These are phyloP conservation scores for Venturiaceae sp. DNA, from an alignment of 2,329 filamentous ascomycete species.

Conservation along the genomic window DNA sequence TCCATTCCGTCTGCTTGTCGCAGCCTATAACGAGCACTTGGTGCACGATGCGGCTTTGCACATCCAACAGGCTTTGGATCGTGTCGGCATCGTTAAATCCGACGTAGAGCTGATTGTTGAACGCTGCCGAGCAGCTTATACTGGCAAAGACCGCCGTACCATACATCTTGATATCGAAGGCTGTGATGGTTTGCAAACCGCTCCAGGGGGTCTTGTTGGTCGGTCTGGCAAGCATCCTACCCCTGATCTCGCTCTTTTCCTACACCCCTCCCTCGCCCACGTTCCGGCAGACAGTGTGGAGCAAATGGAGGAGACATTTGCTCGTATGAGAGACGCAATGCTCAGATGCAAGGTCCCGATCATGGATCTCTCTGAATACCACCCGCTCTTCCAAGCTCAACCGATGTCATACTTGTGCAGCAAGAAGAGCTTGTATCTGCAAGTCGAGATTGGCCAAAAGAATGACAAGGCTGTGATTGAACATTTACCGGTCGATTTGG, in stretches of 20 bases:
- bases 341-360: slow-evolving; percentile 2
- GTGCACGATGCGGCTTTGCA: background rate
- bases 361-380: slow-evolving; percentile 5
- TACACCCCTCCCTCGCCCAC: slow-evolving; percentile 5
- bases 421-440: slow-evolving; percentile 2
- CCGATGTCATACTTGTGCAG: slow-evolving; percentile 1
- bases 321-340: background rate
- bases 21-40: background rate
- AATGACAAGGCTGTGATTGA: background rate
- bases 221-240: background rate
- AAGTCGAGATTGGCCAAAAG: background rate
- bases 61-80: background rate
- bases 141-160: background rate
- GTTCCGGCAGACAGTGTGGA: background rate
- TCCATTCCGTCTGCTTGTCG: background rate
- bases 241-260: slow-evolving; percentile 5
- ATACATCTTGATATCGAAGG: background rate
- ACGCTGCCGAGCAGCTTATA: background rate
- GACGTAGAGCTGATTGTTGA: background rate
- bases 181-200: background rate
- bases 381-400: slow-evolving; percentile 1
- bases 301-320: slow-evolving; percentile 1
- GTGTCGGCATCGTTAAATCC: background rate
- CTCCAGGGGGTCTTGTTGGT: background rate
- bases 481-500: slow-evolving; percentile 5